Conservation (phyloP, 441 rosid genomes). For the Adansonia gregorii region DNA sequence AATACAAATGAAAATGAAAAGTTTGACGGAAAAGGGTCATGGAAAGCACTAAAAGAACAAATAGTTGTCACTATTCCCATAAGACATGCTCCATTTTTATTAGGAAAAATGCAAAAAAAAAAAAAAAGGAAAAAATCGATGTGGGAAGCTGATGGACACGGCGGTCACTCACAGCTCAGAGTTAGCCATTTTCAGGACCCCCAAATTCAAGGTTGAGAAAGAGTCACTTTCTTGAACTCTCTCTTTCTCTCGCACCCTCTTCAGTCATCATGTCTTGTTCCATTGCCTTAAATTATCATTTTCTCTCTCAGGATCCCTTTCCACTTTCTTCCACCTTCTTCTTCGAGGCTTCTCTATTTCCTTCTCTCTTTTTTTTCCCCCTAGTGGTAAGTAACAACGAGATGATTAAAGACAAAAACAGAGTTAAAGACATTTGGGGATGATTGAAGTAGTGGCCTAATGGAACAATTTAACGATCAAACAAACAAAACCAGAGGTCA, state of each 20-base stretch:
- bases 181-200: not conserved
- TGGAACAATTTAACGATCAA: no score
- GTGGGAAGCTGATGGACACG: not conserved
- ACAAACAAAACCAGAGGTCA: no score
- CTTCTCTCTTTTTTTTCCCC: no score
- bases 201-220: not conserved
- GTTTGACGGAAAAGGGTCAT: not conserved
- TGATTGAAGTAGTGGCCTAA: no score
- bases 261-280: not conserved
- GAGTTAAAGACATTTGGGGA: no score
- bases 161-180: not conserved
- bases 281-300: not conserved
- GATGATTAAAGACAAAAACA: no score
- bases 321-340: no score
- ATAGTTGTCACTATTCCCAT: not conserved
- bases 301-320: not conserved
- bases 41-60: not conserved
- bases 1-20: not conserved
- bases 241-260: not conserved
- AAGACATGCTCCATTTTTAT: not conserved
- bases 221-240: not conserved
- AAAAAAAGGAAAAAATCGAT: no score
- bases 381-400: no score
- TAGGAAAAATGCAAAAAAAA: not conserved
- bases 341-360: no score